These are phyloP conservation scores for Sugiyamaella novakii DNA, from an alignment of 1,139 yeast genomes.

Conservation along the genomic window DNA sequence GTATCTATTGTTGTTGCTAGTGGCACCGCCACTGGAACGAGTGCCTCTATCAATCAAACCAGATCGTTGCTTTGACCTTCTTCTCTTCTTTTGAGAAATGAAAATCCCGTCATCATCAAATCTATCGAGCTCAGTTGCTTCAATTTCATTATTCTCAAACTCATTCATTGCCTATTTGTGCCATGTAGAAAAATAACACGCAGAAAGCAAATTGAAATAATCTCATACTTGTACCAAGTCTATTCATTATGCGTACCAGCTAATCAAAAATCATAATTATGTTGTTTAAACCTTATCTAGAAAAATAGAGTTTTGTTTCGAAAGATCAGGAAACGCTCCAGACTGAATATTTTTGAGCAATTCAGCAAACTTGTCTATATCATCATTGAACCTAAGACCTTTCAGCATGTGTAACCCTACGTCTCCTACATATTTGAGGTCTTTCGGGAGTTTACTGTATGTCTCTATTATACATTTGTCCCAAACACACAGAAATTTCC, in stretches of 20 bases:
- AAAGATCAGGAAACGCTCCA: neutral
- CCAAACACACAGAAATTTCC: constrained; percentile 11
- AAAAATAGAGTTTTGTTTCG: neutral
- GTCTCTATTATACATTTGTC: constrained; percentile 17
- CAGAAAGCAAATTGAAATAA: too few relatives aligned
- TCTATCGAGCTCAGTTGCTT: neutral
- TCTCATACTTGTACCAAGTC: neutral
- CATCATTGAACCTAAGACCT: constrained; percentile 11
- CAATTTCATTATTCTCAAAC: neutral
- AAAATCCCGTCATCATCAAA: constrained; percentile 1
- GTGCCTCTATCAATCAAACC: neutral
- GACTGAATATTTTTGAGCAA: neutral
- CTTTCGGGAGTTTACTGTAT: constrained; percentile 5
- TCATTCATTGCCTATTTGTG: constrained; percentile 1
- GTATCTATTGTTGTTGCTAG: constrained; percentile 1
- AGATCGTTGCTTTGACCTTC: neutral
- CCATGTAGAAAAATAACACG: too few relatives aligned
- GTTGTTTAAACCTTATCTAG: constrained; percentile 6
- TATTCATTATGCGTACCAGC: neutral
- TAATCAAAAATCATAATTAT: too few relatives aligned
- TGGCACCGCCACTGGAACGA: neutral
- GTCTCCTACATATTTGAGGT: constrained; percentile 10
- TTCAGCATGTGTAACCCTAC: constrained; percentile 5
- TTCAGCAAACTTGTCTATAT: constrained; percentile 3
- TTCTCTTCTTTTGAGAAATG: constrained; percentile 3